Base-by-base conservation (phyloP, 352 stramenopile genomes). In the Pythium apleroticum region DNA sequence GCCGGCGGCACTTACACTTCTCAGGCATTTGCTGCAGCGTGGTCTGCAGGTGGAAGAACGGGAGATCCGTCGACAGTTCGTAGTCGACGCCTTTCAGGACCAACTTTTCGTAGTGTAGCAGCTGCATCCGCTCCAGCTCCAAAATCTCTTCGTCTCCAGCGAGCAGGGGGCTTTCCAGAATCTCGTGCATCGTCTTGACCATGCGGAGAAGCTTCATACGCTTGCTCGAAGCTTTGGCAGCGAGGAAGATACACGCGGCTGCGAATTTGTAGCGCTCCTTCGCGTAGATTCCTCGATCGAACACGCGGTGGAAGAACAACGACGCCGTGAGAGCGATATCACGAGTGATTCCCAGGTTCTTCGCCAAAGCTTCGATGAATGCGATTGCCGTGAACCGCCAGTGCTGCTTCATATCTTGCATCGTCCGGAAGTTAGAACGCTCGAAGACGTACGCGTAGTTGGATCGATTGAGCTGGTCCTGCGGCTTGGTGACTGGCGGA, bases 191-290 rank as follows among this genome's bases (percentile, higher is more conserved):
- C 35, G 84, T 78, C 52, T 82, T 77, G 43, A 93, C 84, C 86
- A 95, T 95, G 8, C 84, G 86, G 30, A 95, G 64, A 46, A 95
- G 66, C 68, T 92, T 92, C 86, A 95, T 95, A 14, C 86, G 86
- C 66, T 95, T 93, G 66, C 84, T 93, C 14, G 86, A 81, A 0
- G 86, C 86, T 62, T 95, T 95, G 0, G 86, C 86, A 1, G 86
- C 74, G 2, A 95, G 66, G 50, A 95, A 95, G 25, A 95, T 81
- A 50, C 83, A 91, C 2, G 86, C 86, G 4, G 86, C 86, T 1
- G 86, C 86, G 35, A 93, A 86, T 61, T 95, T 95, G 69, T 82
- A 95, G 11, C 86, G 65, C 60, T 95, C 86, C 33, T 77, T 69
- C 4, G 81, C 80, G 62, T 91, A 95, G 41, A 95, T 93, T 14